Percentiles rank a stretch among this genome's conserved stretches.
phyloP scores from a whole-genome alignment of 2,329 filamentous ascomycete genomes.

The Aspergillus arachidicola region DNA sequence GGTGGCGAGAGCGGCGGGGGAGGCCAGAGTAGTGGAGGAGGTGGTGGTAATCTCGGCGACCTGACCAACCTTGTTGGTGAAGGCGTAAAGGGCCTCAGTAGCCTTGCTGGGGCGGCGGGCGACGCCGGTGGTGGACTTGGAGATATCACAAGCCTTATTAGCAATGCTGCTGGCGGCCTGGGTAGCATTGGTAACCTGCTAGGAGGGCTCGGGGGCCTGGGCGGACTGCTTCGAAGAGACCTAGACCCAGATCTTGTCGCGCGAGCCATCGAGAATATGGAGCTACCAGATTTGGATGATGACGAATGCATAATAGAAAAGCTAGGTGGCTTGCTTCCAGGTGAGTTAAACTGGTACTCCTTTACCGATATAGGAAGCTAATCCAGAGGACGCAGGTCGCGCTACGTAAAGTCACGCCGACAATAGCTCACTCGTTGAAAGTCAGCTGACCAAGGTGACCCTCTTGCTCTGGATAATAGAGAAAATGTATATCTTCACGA shows the following conservation, averaged over 20 bases:
- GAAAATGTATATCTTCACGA: neutral
- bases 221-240: neutral
- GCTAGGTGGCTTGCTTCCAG: neutral
- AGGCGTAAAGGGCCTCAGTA: neutral
- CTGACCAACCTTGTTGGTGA: neutral
- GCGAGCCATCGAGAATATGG: neutral
- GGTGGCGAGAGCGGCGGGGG: neutral
- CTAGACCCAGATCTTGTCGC: neutral
- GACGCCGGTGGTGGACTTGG: neutral
- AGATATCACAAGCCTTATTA: neutral
- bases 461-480: neutral
- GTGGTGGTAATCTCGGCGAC: neutral
- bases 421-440: neutral
- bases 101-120: neutral
- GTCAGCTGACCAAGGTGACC: fast-evolving
- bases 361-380: neutral
- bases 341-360: neutral
- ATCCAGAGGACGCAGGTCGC: neutral
- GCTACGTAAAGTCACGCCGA: neutral
- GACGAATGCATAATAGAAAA: neutral
- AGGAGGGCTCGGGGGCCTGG: neutral
- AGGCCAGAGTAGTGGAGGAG: neutral
- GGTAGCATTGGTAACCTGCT: neutral
- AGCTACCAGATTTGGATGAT: neutral
- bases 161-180: neutral